Base-by-base conservation (phyloP, 2,329 filamentous ascomycete genomes). In the Apiospora aurea region DNA sequence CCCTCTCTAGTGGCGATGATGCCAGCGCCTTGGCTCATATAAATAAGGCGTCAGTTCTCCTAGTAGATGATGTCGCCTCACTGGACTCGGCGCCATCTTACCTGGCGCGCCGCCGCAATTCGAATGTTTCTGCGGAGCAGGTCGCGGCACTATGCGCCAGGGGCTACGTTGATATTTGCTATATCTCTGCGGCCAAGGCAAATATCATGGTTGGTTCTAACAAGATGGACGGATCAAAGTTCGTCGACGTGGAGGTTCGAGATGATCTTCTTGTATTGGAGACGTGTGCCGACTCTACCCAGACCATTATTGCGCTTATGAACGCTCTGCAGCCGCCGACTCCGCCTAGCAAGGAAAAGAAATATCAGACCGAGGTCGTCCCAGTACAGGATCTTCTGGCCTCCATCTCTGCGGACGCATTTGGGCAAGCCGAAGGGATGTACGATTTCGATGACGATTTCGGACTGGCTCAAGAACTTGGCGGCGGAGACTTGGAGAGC, bases 251-350 rank as follows among this genome's bases (percentile, higher is more conserved):
- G 1, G 94, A 97, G 74, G 84, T 98, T 67, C 90, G 90, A 73
- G 95, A 97, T 78, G 93, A 97, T 75, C 87, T 99, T 1, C 86
- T 99, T 70, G 92, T 99, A 46, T 84, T 99, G 8, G 96, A 99
- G 81, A 97, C 95, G 0, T 99, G 97, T 78, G 96, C 96, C 43
- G 96, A 99, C 82, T 99, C 96, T 1, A 98, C 95, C 0, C 95
- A 98, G 80, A 99, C 96, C 0, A 87, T 99, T 18, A 92, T 97
- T 70, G 87, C 89, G 1, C 88, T 97, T 57, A 83, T 95, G 21
- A 94, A 93, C 77, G 95, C 93, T 0, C 86, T 99, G 5, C 91
- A 92, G 49, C 96, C 96, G 5, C 96, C 96, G 0, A 91, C 90
- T 10, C 92, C 95, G 0, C 94, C 95, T 1, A 96, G 90, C 78